These are phyloP conservation scores for Podospora tetraspora DNA, from an alignment of 495 filamentous ascomycete species.

Conservation along the genomic window DNA sequence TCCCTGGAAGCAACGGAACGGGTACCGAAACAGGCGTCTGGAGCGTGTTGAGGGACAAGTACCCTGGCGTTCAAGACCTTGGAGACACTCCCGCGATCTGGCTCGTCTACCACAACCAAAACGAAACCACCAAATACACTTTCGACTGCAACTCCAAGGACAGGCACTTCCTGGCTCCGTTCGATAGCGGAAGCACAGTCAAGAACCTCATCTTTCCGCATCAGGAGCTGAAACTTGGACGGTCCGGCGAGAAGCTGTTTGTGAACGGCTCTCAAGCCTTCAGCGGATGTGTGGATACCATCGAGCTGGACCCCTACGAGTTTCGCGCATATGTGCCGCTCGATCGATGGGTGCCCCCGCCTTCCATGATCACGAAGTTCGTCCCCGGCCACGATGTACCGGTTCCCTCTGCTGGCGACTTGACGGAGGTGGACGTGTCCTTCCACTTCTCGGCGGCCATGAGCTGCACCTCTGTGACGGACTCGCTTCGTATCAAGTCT, in stretches of 20 bases:
- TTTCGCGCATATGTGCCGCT: constrained; percentile 59
- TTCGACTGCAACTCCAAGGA: constrained; percentile 50
- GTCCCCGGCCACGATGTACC: constrained; percentile 56
- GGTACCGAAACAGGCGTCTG: constrained; percentile 63
- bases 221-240: constrained; percentile 49
- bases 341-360: constrained; percentile 49
- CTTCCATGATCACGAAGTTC: constrained; percentile 60
- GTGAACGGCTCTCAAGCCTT: constrained; percentile 16
- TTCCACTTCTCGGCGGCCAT: constrained; percentile 59
- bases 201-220: constrained; percentile 64
- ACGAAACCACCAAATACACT: constrained; percentile 50
- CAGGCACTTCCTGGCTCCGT: constrained; percentile 52
- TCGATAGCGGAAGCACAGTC: constrained; percentile 50
- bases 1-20: constrained; percentile 52
- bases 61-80: constrained; percentile 52
- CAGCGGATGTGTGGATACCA: constrained; percentile 52
- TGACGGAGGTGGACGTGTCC: constrained; percentile 42
- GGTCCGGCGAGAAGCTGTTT: constrained; percentile 21
- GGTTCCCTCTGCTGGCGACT: constrained; percentile 36
- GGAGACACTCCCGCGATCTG: constrained; percentile 55
- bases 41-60: constrained; percentile 26
- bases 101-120: constrained; percentile 61
- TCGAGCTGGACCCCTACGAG: constrained; percentile 52
- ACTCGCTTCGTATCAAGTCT: constrained; percentile 38
- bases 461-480: constrained; percentile 52